A percentile compares a stretch with the other conserved stretches of the same genome.
Conservation (phyloP, 169 alveolate species). For the Eimeria tenella region DNA sequence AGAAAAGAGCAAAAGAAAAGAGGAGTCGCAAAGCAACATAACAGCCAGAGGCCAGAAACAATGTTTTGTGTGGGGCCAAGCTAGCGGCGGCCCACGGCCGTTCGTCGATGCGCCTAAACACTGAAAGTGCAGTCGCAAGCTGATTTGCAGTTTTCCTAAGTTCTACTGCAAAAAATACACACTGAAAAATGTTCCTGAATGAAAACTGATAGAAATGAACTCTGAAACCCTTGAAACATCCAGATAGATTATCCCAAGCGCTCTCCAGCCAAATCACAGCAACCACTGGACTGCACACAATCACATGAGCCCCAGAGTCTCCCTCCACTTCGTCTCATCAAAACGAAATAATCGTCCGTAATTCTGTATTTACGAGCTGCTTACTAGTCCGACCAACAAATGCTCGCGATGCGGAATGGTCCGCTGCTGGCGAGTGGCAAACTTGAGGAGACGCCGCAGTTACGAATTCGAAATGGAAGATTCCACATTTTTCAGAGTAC, state of each 20-base stretch:
- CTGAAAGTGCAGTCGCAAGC: background rate
- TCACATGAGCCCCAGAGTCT: background rate
- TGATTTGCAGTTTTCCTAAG: background rate
- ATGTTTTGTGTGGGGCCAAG: slow-evolving; percentile 24
- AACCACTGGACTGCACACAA: background rate
- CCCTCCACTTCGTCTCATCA: background rate
- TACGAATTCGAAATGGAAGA: no score
- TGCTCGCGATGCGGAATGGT: background rate
- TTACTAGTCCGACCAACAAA: background rate
- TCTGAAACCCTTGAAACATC: background rate
- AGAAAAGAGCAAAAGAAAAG: background rate
- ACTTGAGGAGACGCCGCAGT: background rate
- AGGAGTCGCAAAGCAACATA: background rate
- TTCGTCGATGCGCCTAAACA: background rate
- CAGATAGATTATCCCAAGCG: no score
- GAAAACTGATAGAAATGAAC: background rate
- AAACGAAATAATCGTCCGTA: background rate
- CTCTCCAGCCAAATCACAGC: background rate
- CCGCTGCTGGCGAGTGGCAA: background rate
- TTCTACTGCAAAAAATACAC: background rate
- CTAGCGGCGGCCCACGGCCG: slow-evolving; percentile 24
- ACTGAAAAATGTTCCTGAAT: background rate
- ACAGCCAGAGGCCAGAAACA: background rate
- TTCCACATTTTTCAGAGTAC: no score
- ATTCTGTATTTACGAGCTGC: background rate